phyloP scores from a whole-genome alignment of 768 basidiomycete species.

The Rhizopogon roseolus region DNA sequence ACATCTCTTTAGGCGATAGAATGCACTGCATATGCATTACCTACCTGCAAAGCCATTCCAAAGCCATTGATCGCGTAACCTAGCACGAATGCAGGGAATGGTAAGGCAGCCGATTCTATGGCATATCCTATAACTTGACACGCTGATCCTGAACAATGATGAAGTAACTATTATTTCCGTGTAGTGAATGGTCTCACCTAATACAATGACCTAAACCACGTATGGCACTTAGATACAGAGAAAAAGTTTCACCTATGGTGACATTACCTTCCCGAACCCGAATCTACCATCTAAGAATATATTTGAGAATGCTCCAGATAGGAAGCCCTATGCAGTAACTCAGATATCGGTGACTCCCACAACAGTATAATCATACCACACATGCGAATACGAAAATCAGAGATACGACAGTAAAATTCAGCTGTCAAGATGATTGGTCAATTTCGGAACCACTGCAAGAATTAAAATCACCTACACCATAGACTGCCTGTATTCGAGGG shows the following conservation, averaged over 20 bases:
- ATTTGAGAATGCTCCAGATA: slow-evolving; percentile 28
- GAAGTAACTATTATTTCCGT: neutral
- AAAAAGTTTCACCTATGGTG: neutral
- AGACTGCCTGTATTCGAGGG: slow-evolving; percentile 61
- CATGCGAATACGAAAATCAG: slow-evolving; percentile 50
- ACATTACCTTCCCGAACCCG: slow-evolving; percentile 29
- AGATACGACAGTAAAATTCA: slow-evolving; percentile 49
- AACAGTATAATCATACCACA: slow-evolving; percentile 24
- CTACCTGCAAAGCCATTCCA: slow-evolving; percentile 43
- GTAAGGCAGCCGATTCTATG: slow-evolving; percentile 36
- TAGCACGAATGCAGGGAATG: slow-evolving; percentile 41
- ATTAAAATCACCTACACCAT: slow-evolving; percentile 29
- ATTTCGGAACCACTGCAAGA: neutral
- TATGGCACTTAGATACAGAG: neutral
- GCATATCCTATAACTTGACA: slow-evolving; percentile 27
- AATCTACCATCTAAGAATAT: slow-evolving; percentile 22
- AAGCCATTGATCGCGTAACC: slow-evolving; percentile 40
- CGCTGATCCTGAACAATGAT: slow-evolving; percentile 16
- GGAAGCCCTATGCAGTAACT: slow-evolving; percentile 20
- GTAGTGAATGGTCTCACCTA: slow-evolving; percentile 13
- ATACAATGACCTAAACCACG: slow-evolving; percentile 19
- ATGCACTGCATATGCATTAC: neutral
- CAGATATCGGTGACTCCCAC: neutral
- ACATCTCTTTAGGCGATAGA: neutral
- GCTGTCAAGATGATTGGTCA: slow-evolving; percentile 22